These are phyloP conservation scores for Chlorella sp. DNA, from an alignment of 139 green algal genomes.

Conservation along the genomic window DNA sequence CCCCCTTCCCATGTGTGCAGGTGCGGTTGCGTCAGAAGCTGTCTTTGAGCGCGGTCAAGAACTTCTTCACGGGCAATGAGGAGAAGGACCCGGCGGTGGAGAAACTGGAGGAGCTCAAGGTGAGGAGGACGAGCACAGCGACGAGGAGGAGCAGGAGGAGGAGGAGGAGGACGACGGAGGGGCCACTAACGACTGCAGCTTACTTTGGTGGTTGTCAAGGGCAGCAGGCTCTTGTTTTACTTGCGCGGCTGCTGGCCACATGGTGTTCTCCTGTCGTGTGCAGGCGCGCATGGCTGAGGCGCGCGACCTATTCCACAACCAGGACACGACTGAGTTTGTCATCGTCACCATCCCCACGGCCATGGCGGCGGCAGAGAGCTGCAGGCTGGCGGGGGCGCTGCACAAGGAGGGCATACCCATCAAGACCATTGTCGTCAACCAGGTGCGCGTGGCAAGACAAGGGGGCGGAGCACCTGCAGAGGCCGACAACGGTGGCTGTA, in stretches of 20 bases:
- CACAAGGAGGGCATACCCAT: slow-evolving; percentile 76
- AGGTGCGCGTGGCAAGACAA: slow-evolving; percentile 44
- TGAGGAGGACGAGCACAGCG: slow-evolving; percentile 18
- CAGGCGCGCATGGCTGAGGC: slow-evolving; percentile 83
- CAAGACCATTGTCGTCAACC: slow-evolving; percentile 87
- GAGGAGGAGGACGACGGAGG: too few species aligned
- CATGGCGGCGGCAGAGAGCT: slow-evolving; percentile 89
- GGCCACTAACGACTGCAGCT: too few species aligned
- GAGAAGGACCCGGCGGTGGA: slow-evolving; percentile 61
- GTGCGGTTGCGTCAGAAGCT: slow-evolving; percentile 81
- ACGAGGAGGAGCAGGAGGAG: too few species aligned
- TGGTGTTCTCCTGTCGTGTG: too few species aligned
- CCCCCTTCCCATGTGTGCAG: background rate
- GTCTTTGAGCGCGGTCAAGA: slow-evolving; percentile 62
- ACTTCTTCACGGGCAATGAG: slow-evolving; percentile 69
- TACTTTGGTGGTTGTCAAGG: too few species aligned
- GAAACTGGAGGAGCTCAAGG: slow-evolving; percentile 76
- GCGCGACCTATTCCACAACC: slow-evolving; percentile 81
- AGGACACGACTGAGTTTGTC: slow-evolving; percentile 83
- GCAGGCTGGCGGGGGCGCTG: slow-evolving; percentile 65
- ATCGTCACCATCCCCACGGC: slow-evolving; percentile 97
- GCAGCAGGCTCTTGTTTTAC: too few species aligned
- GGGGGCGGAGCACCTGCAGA: too few species aligned
- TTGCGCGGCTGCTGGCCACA: too few species aligned
- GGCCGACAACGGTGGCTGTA: too few species aligned